A percentile compares a stretch with the other conserved stretches of the same genome.
phyloP scores from a whole-genome alignment of 2,329 filamentous ascomycete genomes.

The Diaporthe ampelina region DNA sequence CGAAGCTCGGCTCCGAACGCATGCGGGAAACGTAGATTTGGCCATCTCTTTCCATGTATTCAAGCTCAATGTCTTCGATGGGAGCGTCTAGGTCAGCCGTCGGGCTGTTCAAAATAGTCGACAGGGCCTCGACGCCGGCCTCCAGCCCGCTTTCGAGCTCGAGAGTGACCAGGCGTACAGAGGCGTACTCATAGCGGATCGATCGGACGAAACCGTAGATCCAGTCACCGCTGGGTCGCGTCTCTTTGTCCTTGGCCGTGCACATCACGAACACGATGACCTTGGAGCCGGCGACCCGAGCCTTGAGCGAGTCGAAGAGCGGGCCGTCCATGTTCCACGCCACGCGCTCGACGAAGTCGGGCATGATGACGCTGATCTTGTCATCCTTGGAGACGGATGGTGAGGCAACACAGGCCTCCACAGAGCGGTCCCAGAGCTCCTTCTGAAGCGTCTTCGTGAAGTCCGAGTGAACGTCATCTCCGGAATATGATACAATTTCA shows the following conservation, averaged over 20 bases:
- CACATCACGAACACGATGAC: not conserved
- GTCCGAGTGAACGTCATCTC: not conserved
- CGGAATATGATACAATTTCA: not conserved
- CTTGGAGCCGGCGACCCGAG: not conserved
- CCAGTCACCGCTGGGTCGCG: not conserved
- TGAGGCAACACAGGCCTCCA: not conserved
- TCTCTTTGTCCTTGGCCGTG: not conserved
- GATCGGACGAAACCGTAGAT: not conserved
- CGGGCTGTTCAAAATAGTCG: not conserved
- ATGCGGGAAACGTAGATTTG: not conserved
- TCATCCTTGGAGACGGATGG: not conserved
- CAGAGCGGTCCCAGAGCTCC: not conserved
- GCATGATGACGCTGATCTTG: not conserved
- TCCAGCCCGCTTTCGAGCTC: not conserved
- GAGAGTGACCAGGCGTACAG: not conserved
- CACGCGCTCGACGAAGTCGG: not conserved
- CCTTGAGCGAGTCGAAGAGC: not conserved
- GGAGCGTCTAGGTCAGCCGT: not conserved
- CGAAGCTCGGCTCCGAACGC: not conserved
- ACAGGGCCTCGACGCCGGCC: not conserved
- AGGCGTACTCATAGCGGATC: not conserved
- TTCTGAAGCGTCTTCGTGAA: not conserved
- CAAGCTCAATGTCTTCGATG: not conserved
- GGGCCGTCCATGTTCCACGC: not conserved
- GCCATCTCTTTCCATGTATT: not conserved